Evolutionary conservation across 2,329 filamentous ascomycete genomes (phyloP).

Genomic region (Aspergillus sp.): DNA sequence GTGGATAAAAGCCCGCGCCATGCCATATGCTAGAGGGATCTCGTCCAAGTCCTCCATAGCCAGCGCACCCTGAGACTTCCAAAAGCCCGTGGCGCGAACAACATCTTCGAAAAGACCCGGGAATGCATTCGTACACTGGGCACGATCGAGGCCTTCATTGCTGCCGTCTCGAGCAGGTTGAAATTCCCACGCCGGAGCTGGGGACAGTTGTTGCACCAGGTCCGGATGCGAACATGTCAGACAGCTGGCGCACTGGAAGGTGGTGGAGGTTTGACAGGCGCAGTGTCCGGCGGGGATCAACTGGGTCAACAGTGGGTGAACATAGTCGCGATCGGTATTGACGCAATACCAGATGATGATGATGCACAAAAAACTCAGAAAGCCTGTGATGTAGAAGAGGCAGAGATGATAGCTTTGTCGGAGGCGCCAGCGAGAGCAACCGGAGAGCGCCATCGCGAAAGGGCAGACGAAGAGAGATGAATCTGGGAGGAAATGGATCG

Average conservation of each 20-base stretch:
- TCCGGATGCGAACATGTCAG: slow-evolving; percentile 28
- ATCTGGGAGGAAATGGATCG: slow-evolving; percentile 3
- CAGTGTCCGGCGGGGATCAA: slow-evolving; percentile 44
- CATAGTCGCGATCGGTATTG: slow-evolving; percentile 40
- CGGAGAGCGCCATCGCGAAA: slow-evolving; percentile 24
- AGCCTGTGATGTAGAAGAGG: slow-evolving; percentile 23
- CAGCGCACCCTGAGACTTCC: slow-evolving; percentile 29
- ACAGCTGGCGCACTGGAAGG: slow-evolving; percentile 41
- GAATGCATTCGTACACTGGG: slow-evolving; percentile 37
- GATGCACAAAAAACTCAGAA: slow-evolving; percentile 22
- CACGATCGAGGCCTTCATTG: slow-evolving; percentile 30
- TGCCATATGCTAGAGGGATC: slow-evolving; percentile 32
- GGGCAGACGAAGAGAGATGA: slow-evolving; percentile 4
- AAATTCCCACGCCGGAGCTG: slow-evolving; percentile 31
- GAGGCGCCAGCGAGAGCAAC: slow-evolving; percentile 24
- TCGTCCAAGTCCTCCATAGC: slow-evolving; percentile 30
- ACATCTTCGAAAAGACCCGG: slow-evolving; percentile 42
- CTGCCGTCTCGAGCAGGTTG: slow-evolving; percentile 34
- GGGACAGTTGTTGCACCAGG: slow-evolving; percentile 9
- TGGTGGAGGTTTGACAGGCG: slow-evolving; percentile 40
- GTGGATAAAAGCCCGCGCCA: slow-evolving; percentile 39
- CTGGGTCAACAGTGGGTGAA: slow-evolving; percentile 40
- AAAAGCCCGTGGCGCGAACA: slow-evolving; percentile 32
- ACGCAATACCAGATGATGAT: slow-evolving; percentile 36
- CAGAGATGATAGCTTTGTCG: slow-evolving; percentile 23